Base-by-base conservation (phyloP, 164 flowering plant species). In the Nymphaea thermarum region DNA sequence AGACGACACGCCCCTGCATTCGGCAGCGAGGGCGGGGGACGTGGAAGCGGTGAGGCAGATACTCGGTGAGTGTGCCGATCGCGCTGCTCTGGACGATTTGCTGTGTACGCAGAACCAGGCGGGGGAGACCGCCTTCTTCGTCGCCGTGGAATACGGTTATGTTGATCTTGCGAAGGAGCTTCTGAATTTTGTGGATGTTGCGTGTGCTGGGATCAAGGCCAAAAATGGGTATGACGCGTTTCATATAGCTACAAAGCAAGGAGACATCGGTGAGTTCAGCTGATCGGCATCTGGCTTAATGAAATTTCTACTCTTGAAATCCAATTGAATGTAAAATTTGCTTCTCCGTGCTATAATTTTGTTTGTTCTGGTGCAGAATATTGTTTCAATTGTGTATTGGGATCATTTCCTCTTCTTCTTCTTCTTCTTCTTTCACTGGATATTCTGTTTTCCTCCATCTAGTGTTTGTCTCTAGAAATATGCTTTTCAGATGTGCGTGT, bases 221-320 rank as follows among this genome's bases (percentile, higher is more conserved):
- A 87, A 78, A 63, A 91, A 90, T 75, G 97, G 99, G 0, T 91
- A 80, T 67, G 99, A 94, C 73, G 97, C 99, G 0, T 83, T 94
- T 71, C 99, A 91, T 73, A 86, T 94, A 69, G 99, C 99, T 61
- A 93, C 95, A 59, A 91, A 87, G 74, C 97, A 88, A 87, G 97
- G 97, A 42, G 88, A 89, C 75, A 74, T 88, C 25, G 97, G 98
- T 91, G 81, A 47, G 73, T 45, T 25, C 36, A 25, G 36, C 36
- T 25, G 36, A 25, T 25, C 1, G 36, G 36, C 36, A 25, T 25
- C 36, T 25, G 36, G 36, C 42, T 68, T 42, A 10, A 11, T 15
- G 16, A 10, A 17, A 42, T 14, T 42, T 65, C 8, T 25, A 25
- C 36, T 25, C 36, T 25, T 25, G 36, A 25, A 25, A 25, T 25